Conservation (phyloP, 768 basidiomycete genomes). For the Albatrellus ellisii region DNA sequence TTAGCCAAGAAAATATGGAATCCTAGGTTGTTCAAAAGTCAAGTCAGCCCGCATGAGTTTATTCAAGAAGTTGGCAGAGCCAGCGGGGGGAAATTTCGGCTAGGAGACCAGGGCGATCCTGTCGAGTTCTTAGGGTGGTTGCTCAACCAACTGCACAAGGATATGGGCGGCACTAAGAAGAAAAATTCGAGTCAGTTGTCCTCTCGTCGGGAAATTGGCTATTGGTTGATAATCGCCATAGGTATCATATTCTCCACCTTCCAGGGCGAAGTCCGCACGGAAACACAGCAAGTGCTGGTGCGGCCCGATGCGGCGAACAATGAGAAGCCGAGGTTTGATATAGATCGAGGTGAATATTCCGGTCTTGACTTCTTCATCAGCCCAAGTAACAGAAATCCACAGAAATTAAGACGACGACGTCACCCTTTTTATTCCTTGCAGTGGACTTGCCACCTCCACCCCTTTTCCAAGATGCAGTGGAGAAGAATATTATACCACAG, state of each 20-base stretch:
- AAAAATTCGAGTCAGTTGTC: slow-evolving; percentile 66
- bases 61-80: slow-evolving; percentile 91
- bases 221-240: slow-evolving; percentile 19
- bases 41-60: slow-evolving; percentile 98
- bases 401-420: slow-evolving; percentile 79
- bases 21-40: slow-evolving; percentile 89
- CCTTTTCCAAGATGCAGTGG: slow-evolving; percentile 87
- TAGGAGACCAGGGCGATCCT: slow-evolving; percentile 93
- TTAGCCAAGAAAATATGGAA: slow-evolving; percentile 96
- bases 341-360: slow-evolving; percentile 65
- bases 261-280: slow-evolving; percentile 86
- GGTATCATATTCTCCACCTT: slow-evolving; percentile 90
- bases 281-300: slow-evolving; percentile 87
- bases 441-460: slow-evolving; percentile 97
- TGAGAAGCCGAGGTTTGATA: slow-evolving; percentile 85
- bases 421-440: slow-evolving; percentile 92
- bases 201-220: slow-evolving; percentile 11
- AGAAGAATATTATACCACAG: slow-evolving; percentile 99
- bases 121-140: slow-evolving; percentile 95
- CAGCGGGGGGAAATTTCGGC: slow-evolving; percentile 80
- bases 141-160: slow-evolving; percentile 84
- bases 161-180: slow-evolving; percentile 91
- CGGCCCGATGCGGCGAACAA: slow-evolving; percentile 63
- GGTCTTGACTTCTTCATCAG: neutral
- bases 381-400: neutral